Evolutionary conservation across 257 asterid species (phyloP).

Genomic region (Solanum chmielewskii): DNA sequence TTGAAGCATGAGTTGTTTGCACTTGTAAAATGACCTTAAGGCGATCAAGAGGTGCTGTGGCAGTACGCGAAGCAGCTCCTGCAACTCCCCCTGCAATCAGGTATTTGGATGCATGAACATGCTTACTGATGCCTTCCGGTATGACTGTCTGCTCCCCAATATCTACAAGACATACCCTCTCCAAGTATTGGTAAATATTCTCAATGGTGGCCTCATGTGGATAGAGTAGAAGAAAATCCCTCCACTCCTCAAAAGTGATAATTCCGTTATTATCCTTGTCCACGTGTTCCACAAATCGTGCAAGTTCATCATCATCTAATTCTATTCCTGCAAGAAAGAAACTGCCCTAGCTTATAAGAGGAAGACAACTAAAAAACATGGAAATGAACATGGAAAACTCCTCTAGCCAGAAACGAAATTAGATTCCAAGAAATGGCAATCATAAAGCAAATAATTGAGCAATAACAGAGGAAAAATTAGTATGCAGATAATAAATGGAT

Average conservation of each 20-base stretch:
- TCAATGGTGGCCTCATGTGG: constrained; percentile 97
- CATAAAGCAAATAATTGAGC: background rate
- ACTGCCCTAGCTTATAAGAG: constrained; percentile 71
- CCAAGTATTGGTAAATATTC: constrained; percentile 87
- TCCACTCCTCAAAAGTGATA: constrained; percentile 97
- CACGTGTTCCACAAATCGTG: constrained; percentile 90
- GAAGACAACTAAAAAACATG: background rate
- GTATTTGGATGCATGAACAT: constrained; percentile 74
- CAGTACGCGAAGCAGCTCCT: constrained; percentile 94
- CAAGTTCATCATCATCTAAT: constrained; percentile 87
- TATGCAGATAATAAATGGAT: background rate
- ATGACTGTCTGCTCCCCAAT: constrained; percentile 96
- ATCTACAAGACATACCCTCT: constrained; percentile 88
- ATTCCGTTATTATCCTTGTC: constrained; percentile 95
- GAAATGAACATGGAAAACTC: background rate
- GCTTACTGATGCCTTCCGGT: constrained; percentile 96
- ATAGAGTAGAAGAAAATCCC: constrained; percentile 86
- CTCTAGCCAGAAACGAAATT: background rate
- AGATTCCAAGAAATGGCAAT: background rate
- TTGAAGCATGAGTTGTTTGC: constrained; percentile 64
- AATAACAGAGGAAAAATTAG: background rate
- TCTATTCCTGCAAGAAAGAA: constrained; percentile 85
- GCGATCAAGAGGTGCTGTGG: constrained; percentile 97
- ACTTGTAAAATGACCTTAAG: constrained; percentile 85
- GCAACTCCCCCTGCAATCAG: constrained; percentile 97